Percentiles rank a stretch among this genome's conserved stretches.
Evolutionary conservation across 2,329 filamentous ascomycete genomes (phyloP).

Genomic region (Aphanocladium album): DNA sequence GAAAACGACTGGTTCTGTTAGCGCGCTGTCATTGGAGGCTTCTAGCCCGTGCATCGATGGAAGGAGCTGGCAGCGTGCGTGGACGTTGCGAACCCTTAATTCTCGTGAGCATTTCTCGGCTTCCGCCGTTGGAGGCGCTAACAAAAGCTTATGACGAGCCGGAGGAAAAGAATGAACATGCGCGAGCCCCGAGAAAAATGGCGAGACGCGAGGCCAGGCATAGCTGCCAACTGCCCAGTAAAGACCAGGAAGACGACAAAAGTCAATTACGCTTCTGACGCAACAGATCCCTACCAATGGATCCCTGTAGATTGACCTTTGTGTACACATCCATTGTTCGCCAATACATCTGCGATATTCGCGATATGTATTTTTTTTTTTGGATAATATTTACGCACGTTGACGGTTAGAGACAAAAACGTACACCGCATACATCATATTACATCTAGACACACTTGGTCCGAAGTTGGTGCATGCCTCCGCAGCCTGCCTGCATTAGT

Average conservation of each 20-base stretch:
- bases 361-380: no score
- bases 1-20: not conserved
- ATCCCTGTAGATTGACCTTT: not conserved
- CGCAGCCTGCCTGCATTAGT: not conserved
- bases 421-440: not conserved
- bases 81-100: no score
- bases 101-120: no score
- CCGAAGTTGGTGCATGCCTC: not conserved
- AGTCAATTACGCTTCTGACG: constrained; percentile 4
- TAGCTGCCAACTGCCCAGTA: no score
- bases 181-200: not conserved
- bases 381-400: not conserved
- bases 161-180: not conserved
- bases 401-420: not conserved
- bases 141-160: not conserved
- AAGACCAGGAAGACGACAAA: no score
- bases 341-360: no score
- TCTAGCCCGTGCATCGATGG: no score
- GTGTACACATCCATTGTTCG: not conserved
- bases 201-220: no score
- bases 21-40: no score
- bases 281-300: no score
- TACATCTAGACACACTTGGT: not conserved
- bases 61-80: no score
- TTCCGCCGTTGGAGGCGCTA: no score